These are phyloP conservation scores for Hansfordia pulvinata DNA, from an alignment of 2,329 filamentous ascomycete species.

Conservation along the genomic window DNA sequence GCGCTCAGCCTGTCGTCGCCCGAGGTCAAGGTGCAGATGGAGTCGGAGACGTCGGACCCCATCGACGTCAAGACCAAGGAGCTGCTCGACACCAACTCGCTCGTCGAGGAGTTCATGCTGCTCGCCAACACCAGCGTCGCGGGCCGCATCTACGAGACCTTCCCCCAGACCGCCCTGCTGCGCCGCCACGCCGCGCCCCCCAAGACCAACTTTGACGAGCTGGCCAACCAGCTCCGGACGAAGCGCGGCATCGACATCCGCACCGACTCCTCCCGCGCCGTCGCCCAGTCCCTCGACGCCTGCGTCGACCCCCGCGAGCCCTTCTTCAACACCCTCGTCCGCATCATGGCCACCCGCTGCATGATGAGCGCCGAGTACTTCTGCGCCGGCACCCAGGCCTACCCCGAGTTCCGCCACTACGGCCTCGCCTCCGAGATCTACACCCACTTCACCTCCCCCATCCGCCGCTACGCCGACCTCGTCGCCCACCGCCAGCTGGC, in stretches of 20 bases:
- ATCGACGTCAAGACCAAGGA: conserved; percentile 94
- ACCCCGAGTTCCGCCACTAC: conserved; percentile 93
- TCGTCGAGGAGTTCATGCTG: conserved; percentile 99
- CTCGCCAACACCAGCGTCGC: conserved; percentile 95
- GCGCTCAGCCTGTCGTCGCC: conserved; percentile 94
- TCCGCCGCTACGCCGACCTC: conserved; percentile 93
- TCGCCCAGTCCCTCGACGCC: conserved; percentile 80
- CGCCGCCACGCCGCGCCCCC: conserved; percentile 86
- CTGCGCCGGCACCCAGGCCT: conserved; percentile 82
- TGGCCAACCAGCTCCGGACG: conserved; percentile 78
- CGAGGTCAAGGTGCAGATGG: conserved; percentile 89
- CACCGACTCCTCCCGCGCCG: conserved; percentile 78
- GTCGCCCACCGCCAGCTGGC: conserved; percentile 89
- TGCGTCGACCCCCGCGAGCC: conserved; percentile 72
- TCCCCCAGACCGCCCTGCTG: conserved; percentile 89
- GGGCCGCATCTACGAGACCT: conserved; percentile 76
- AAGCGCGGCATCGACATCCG: conserved; percentile 71
- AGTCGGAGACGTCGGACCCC: conserved; percentile 90
- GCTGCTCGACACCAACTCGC: conserved; percentile 86
- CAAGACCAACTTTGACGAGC: conserved; percentile 91
- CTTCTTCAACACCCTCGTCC: conserved; percentile 97
- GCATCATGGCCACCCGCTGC: conserved; percentile 94
- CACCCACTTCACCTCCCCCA: conserved; percentile 96
- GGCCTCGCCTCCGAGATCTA: conserved; percentile 94
- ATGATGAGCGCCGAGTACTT: conserved; percentile 99